Evolutionary conservation across 1,284 basidiomycete genomes (phyloP).

Genomic region (Ustilago sp.): DNA sequence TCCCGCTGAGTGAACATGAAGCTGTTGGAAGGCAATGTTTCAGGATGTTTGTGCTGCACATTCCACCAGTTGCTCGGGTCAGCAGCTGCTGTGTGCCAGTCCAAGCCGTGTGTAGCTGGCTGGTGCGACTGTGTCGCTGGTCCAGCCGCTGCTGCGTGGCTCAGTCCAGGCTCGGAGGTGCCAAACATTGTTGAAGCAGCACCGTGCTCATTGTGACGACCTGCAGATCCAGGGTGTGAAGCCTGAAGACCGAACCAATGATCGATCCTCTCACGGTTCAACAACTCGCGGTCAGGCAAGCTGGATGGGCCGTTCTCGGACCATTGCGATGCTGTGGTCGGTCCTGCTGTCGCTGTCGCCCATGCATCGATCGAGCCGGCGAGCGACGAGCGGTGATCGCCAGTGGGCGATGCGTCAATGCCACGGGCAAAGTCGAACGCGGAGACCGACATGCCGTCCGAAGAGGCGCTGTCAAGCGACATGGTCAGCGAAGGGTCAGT

Average conservation of each 20-base stretch:
- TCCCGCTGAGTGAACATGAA: conserved; percentile 33
- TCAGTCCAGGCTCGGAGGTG: conserved; percentile 34
- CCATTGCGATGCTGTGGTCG: conserved; percentile 42
- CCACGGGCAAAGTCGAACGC: conserved; percentile 48
- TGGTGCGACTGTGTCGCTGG: conserved; percentile 14
- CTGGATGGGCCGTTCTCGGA: conserved; percentile 40
- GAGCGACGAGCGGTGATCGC: conserved; percentile 39
- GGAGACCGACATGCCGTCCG: conserved; percentile 46
- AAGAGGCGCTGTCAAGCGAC: conserved; percentile 47
- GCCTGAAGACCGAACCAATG: conserved; percentile 43
- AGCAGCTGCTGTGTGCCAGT: conserved; percentile 35
- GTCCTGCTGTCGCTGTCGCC: conserved; percentile 31
- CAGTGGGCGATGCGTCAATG: conserved; percentile 32
- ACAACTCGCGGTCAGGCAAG: conserved; percentile 38
- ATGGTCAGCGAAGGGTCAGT: conserved; percentile 48
- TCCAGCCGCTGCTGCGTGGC: conserved; percentile 17
- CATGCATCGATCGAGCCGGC: conserved; percentile 47
- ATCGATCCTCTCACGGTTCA: conserved; percentile 37
- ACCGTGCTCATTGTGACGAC: conserved; percentile 18
- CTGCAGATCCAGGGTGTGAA: conserved; percentile 12
- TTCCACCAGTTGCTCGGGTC: conserved; percentile 41
- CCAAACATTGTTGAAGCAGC: conserved; percentile 15
- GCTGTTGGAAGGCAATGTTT: conserved; percentile 26
- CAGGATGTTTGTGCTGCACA: conserved; percentile 38
- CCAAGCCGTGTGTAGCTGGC: conserved; percentile 15